These are phyloP conservation scores for Talaromyces albobiverticillius DNA, from an alignment of 2,329 filamentous ascomycete genomes.

Conservation along the genomic window DNA sequence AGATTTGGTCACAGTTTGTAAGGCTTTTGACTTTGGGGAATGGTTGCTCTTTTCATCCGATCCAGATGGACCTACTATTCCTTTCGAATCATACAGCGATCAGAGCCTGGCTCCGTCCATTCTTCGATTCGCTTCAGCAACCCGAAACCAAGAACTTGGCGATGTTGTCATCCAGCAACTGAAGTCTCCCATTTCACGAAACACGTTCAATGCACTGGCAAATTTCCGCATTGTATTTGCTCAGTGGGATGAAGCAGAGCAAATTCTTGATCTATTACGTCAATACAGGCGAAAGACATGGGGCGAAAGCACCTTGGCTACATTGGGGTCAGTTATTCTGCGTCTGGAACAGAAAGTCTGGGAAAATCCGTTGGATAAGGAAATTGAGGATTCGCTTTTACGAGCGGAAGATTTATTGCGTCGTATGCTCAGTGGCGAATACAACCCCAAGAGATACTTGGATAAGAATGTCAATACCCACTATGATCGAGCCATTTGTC, in stretches of 20 bases:
- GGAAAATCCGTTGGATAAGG: constrained; percentile 16
- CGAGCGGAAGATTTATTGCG: constrained; percentile 30
- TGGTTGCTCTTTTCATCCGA: constrained; percentile 54
- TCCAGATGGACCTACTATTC: constrained; percentile 54
- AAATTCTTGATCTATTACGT: constrained; percentile 32
- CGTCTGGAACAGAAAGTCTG: constrained; percentile 28
- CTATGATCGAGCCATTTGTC: constrained; percentile 28
- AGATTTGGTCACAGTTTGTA: constrained; percentile 47
- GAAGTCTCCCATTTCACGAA: constrained; percentile 29
- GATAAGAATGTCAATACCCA: constrained; percentile 16
- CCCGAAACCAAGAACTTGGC: constrained; percentile 39
- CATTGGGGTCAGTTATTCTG: constrained; percentile 40
- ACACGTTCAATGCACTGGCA: constrained; percentile 35
- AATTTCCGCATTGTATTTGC: constrained; percentile 31
- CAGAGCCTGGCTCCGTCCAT: constrained; percentile 51
- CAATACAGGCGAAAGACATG: constrained; percentile 34
- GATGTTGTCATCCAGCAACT: constrained; percentile 28
- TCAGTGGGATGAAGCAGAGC: constrained; percentile 32
- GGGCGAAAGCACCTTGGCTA: constrained; percentile 35
- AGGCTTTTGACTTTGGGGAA: constrained; percentile 48
- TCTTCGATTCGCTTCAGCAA: constrained; percentile 53
- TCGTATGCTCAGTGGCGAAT: constrained; percentile 35
- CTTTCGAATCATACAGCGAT: constrained; percentile 43
- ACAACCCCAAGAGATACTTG: constrained; percentile 22
- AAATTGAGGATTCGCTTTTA: constrained; percentile 20